Percentiles rank a stretch among this genome's conserved stretches.
Conservation (phyloP, 2,329 filamentous ascomycete genomes). For the Exophiala xenobiotica region DNA sequence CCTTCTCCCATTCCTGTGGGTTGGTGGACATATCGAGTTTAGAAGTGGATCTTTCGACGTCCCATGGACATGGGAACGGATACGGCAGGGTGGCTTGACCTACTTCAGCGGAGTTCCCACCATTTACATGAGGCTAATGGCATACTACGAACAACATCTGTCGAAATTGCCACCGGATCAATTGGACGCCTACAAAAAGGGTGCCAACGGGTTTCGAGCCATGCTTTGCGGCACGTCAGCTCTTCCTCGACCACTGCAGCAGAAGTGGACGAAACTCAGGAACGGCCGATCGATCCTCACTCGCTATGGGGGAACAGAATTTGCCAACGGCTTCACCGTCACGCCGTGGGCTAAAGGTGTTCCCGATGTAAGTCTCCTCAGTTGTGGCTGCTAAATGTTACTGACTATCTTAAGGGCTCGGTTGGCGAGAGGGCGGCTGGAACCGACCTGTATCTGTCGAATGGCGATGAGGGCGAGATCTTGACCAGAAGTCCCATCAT, state of each 20-base stretch:
- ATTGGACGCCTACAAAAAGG: constrained; percentile 42
- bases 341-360: constrained; percentile 30
- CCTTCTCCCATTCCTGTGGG: constrained; percentile 37
- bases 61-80: constrained; percentile 40
- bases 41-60: constrained; percentile 38
- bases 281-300: constrained; percentile 40
- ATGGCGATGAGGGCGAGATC: constrained; percentile 49
- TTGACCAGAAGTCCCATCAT: constrained; percentile 40
- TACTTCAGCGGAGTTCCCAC: constrained; percentile 43
- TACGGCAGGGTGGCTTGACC: constrained; percentile 32
- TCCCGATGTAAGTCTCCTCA: constrained; percentile 16
- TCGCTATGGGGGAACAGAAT: constrained; percentile 46
- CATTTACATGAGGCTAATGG: constrained; percentile 42
- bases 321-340: constrained; percentile 43
- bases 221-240: constrained; percentile 43
- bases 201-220: constrained; percentile 31
- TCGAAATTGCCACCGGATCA: constrained; percentile 16
- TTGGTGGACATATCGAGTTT: constrained; percentile 43
- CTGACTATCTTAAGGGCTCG: constrained; percentile 19
- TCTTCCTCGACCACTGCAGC: constrained; percentile 48
- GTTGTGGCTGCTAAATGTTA: background rate
- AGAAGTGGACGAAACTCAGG: constrained; percentile 49
- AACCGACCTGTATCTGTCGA: constrained; percentile 41
- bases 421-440: constrained; percentile 38
- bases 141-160: constrained; percentile 30